Evolutionary conservation across 177 flowering plant genomes (phyloP), one percentile per base, ranked within the genome.

Genomic region (Vitis hybrid): DNA sequence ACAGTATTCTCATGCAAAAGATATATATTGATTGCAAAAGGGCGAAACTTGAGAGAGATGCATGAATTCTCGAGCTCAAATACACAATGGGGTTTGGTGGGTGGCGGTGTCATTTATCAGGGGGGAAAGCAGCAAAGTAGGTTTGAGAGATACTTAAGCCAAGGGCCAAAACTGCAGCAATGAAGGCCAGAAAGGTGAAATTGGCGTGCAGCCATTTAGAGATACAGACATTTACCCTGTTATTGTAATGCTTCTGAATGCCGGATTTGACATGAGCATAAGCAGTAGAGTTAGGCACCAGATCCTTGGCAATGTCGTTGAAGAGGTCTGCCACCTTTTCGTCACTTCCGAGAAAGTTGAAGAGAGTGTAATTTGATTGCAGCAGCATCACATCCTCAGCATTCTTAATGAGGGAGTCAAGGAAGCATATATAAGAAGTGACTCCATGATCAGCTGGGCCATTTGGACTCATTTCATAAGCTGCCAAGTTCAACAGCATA

Each of bases 401-500:
- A 3, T 65, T 54, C 50, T 78, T 77, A 13, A 78, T 78, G 32
- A 78, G 70, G 1, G 59, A 18, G 56, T 77, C 70, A 5, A 77
- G 8, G 26, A 76, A 68, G 48, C 67, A 71, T 11, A 76, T 45
- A 48, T 70, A 74, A 4, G 80, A 74, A 1, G 69, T 65, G 18
- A 74, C 55, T 17, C 13, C 26, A 23, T 8, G 34, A 19, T 77
- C 71, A 21, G 61, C n/a, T 1, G 21, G 17, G 8, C 10, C n/a
- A 12, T 68, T 52, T 0, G 75, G 68, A 14, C 79, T 64, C 23
- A 12, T 34, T 34, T 77, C 74, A 14, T 67, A 68, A 10, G 81
- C 81, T 2, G 65, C 40, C 78, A 78, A 21, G 62, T 74, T 75
- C 7, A 68, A 26, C 6, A 78, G 14, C 60, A 1, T 49, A 1